phyloP scores from a whole-genome alignment of 2,329 filamentous ascomycete genomes.

The Cadophora sp. region DNA sequence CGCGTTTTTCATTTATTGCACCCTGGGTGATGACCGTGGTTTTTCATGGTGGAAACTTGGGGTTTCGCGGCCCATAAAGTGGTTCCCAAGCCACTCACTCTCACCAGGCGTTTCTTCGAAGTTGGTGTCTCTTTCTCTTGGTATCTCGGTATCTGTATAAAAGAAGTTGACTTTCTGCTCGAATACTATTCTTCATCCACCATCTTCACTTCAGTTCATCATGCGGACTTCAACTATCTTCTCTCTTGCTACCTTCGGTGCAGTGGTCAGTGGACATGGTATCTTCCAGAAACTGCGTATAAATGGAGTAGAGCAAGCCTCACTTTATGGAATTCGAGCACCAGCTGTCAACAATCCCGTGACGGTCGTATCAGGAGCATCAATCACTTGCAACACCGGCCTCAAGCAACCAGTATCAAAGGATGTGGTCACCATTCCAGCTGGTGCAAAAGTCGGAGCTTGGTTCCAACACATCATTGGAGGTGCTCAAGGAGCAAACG shows the following conservation, averaged over 20 bases:
- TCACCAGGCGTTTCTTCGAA: neutral
- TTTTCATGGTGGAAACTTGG: constrained; percentile 3
- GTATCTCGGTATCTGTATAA: constrained; percentile 15
- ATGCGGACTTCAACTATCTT: constrained; percentile 24
- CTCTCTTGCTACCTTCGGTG: constrained; percentile 23
- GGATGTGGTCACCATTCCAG: constrained; percentile 53
- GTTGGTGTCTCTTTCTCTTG: constrained; percentile 6
- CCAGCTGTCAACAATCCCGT: constrained; percentile 58
- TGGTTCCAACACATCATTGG: constrained; percentile 60
- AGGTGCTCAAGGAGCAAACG: constrained; percentile 52
- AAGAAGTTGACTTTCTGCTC: neutral
- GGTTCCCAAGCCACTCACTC: constrained; percentile 10
- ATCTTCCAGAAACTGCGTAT: constrained; percentile 57
- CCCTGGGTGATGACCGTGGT: constrained; percentile 21
- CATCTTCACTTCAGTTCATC: constrained; percentile 3
- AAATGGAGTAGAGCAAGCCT: constrained; percentile 56
- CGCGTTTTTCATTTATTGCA: constrained; percentile 27
- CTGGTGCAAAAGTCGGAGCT: constrained; percentile 56
- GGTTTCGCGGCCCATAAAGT: constrained; percentile 21
- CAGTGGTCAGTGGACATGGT: constrained; percentile 47
- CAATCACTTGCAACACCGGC: constrained; percentile 56
- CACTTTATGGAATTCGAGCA: constrained; percentile 57
- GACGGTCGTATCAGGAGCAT: constrained; percentile 53
- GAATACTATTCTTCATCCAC: constrained; percentile 1
- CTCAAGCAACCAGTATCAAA: constrained; percentile 47